Base-by-base conservation (phyloP, 805 yeast genomes). In the Schwanniomyces yamadae region DNA sequence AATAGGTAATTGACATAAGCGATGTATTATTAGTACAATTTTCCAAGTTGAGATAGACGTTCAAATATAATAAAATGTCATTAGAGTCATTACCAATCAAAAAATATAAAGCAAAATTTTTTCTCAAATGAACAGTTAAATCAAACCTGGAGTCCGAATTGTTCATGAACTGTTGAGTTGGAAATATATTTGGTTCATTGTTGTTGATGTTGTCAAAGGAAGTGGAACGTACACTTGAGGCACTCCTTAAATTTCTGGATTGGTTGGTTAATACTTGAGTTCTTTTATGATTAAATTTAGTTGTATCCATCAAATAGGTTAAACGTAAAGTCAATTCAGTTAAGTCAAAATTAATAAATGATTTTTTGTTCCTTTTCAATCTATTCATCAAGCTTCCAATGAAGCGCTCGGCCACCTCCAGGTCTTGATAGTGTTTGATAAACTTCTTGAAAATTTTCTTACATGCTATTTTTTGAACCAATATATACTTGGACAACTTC, bases 361-460 rank as follows among this genome's bases (percentile, higher is more conserved):
- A 77, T 19, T 70, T 67, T 0, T 70, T 69, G 39, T 75, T 71
- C 6, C 61, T 52, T 26, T 71, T 57, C 19, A 74, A 52, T 17
- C 52, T 51, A 23, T 52, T 48, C 36, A 63, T 67, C 25, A 68
- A 42, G 11, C 53, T 50, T 11, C 48, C 25, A 3, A 64, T 46
- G 33, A 68, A 57, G 19, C 45, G 42, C 12, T 49, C 31, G 16
- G 58, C 40, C 12, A 47, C 33, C 3, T 39, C 48, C 22, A 46
- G 38, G 40, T 59, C 54, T 4, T 45, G 48, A 35, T 69, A 66
- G 49, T 77, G 67, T 50, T 77, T 77, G 31, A 65, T 32, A 41
- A 75, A 82, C 54, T 87, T 86, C 61, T 87, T 86, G 49, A 86
- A 66, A 33, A 86, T 71, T 60, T 86, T 86, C 42, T 81, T 70